phyloP scores from a whole-genome alignment of 2,329 filamentous ascomycete genomes.

The Acephala macrosclerotiorum region DNA sequence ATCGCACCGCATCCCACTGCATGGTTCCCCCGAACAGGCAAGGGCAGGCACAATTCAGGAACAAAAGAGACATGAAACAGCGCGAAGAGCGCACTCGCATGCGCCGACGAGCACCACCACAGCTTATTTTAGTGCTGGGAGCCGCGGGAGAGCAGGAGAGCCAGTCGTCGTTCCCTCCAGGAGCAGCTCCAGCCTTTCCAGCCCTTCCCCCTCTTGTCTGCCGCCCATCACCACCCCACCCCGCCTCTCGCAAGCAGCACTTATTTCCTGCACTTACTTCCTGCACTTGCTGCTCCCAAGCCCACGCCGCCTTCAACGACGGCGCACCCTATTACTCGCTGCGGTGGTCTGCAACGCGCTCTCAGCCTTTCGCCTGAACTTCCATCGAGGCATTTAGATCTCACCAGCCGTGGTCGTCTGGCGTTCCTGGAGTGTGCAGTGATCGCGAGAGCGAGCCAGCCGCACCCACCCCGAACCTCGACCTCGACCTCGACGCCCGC shows the following conservation, averaged over 20 bases:
- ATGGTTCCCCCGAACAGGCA: slow-evolving; percentile 19
- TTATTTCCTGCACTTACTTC: neutral
- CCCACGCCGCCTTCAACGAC: neutral
- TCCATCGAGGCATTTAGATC: neutral
- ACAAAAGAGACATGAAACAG: slow-evolving; percentile 25
- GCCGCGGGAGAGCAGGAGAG: neutral
- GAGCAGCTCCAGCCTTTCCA: neutral
- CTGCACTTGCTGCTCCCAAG: neutral
- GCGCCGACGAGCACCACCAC: too few relatives aligned
- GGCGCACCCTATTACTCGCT: neutral
- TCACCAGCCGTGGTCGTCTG: neutral
- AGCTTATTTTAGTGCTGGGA: neutral
- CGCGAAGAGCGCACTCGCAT: neutral
- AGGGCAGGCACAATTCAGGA: slow-evolving; percentile 31
- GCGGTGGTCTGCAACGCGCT: neutral
- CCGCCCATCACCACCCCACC: neutral
- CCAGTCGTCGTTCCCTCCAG: neutral
- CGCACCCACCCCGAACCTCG: neutral
- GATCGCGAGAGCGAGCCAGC: neutral
- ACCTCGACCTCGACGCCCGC: neutral
- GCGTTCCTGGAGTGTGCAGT: neutral
- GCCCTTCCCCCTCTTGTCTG: neutral
- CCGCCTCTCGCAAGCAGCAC: slow-evolving; percentile 2
- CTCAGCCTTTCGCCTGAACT: neutral
- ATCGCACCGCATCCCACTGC: slow-evolving; percentile 12